Conservation (phyloP, 371 early-diverging fungal species). For the Mortierella sp. region DNA sequence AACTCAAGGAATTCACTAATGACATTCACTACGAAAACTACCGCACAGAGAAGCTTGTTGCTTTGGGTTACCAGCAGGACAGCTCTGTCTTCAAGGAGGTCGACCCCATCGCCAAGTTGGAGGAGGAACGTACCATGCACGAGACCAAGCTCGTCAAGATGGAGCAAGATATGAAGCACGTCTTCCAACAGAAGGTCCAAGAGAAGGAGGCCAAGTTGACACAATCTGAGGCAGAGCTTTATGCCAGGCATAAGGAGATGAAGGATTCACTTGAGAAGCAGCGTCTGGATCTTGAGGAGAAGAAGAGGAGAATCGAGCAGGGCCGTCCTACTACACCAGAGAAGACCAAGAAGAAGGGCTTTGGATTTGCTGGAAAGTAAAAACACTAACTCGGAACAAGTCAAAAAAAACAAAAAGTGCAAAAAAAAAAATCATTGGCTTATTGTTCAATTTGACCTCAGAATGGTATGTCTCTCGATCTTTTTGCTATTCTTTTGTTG, state of each 20-base stretch:
- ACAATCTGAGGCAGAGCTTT: constrained; percentile 96
- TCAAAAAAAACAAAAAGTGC: neutral
- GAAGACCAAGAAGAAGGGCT: constrained; percentile 81
- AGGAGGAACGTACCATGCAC: constrained; percentile 93
- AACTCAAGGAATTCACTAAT: constrained; percentile 89
- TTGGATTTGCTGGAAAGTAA: constrained; percentile 76
- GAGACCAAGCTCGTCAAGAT: constrained; percentile 97
- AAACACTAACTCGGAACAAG: constrained; percentile 1
- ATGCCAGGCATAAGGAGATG: constrained; percentile 97
- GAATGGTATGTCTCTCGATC: neutral
- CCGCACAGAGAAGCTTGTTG: constrained; percentile 86
- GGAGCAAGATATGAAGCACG: constrained; percentile 98
- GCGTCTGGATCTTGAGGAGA: constrained; percentile 92
- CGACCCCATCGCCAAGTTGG: constrained; percentile 92
- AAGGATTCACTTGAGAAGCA: constrained; percentile 96
- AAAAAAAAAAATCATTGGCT: neutral
- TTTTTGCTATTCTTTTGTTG: too few species aligned
- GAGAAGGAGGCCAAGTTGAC: constrained; percentile 98
- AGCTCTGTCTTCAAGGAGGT: constrained; percentile 85
- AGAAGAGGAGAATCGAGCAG: constrained; percentile 89
- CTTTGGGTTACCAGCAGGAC: constrained; percentile 88
- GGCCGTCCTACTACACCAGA: constrained; percentile 90
- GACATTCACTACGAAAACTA: constrained; percentile 91
- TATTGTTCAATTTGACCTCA: too few species aligned
- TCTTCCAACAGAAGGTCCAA: constrained; percentile 98